Percentiles rank a stretch among this genome's conserved stretches.
Evolutionary conservation across 768 basidiomycete species (phyloP).

Genomic region (Mycena galopus): DNA sequence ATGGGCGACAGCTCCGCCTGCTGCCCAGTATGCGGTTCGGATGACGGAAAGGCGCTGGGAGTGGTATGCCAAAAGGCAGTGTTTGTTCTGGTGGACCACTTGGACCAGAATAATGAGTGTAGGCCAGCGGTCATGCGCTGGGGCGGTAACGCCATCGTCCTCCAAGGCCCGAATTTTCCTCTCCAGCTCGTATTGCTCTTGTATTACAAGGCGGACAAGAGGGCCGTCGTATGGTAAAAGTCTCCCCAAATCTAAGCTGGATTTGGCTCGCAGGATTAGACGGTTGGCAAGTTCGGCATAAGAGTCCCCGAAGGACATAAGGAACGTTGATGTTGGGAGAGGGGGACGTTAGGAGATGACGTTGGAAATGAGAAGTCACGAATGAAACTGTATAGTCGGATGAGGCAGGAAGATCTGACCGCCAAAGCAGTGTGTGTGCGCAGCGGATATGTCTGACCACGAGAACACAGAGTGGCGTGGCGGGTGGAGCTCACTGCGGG

Average conservation of each 20-base stretch:
- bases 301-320: background rate
- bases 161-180: background rate
- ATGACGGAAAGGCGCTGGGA: background rate
- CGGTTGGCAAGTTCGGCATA: conserved; percentile 9
- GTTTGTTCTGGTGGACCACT: background rate
- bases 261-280: conserved; percentile 10
- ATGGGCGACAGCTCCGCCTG: background rate
- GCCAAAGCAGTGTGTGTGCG: background rate
- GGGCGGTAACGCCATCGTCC: background rate
- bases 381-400: background rate
- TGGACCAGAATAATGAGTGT: background rate
- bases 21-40: background rate
- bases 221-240: conserved; percentile 1
- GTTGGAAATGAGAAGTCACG: background rate
- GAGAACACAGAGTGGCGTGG: too few relatives aligned
- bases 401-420: background rate
- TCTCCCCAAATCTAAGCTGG: background rate
- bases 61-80: background rate
- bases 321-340: background rate
- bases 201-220: background rate
- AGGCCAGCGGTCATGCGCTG: background rate
- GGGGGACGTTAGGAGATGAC: background rate
- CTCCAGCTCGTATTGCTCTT: conserved; percentile 12
- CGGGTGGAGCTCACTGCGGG: too few relatives aligned
- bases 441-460: too few relatives aligned